phyloP scores from a whole-genome alignment of 495 filamentous ascomycete genomes.

The Pyrenula aspistea region DNA sequence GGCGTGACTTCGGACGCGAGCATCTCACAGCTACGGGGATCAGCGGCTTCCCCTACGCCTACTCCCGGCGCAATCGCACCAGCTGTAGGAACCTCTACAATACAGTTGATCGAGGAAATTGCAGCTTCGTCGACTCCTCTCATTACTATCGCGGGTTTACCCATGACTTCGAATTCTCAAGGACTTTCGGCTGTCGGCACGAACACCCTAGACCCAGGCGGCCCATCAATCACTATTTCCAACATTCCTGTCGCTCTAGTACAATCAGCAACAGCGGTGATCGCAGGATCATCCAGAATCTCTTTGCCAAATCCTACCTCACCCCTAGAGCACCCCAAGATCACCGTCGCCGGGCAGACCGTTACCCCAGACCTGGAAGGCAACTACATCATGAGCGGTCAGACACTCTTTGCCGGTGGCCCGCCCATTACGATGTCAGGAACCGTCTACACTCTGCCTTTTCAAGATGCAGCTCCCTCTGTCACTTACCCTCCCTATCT shows the following conservation, averaged over 20 bases:
- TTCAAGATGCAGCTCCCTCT: too few species aligned
- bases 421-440: constrained; percentile 8
- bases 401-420: constrained; percentile 9
- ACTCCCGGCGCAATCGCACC: neutral
- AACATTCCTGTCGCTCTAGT: constrained; percentile 6
- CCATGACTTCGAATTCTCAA: neutral
- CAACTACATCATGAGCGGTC: constrained; percentile 3
- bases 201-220: constrained; percentile 3
- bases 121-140: neutral
- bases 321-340: too few species aligned
- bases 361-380: constrained; percentile 4
- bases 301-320: neutral
- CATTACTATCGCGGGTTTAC: constrained; percentile 4
- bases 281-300: constrained; percentile 3
- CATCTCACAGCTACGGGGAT: neutral
- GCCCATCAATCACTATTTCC: constrained; percentile 1
- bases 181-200: neutral
- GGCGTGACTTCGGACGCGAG: neutral
- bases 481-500: too few species aligned
- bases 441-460: too few species aligned
- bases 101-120: neutral
- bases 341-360: neutral
- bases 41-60: neutral
- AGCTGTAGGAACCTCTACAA: neutral
- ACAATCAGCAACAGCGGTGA: constrained; percentile 1